Conservation (phyloP, 2,329 filamentous ascomycete genomes). For the Xylaria multiplex region DNA sequence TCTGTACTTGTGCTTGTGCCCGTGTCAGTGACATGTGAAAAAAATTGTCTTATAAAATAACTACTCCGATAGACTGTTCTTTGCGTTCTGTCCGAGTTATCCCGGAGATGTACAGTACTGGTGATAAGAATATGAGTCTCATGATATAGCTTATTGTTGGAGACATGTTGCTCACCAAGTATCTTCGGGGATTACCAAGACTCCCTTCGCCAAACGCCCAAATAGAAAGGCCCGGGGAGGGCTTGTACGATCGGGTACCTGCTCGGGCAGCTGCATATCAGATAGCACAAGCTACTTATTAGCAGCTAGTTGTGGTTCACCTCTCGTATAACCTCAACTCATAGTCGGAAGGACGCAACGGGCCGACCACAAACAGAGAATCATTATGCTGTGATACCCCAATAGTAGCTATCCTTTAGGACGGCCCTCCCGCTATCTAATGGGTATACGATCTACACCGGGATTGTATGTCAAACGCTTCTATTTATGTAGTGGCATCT, state of each 20-base stretch:
- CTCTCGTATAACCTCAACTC: conserved; percentile 18
- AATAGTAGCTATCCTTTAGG: not conserved
- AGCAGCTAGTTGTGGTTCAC: conserved; percentile 15
- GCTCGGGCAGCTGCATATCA: conserved; percentile 23
- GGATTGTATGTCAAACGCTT: not conserved
- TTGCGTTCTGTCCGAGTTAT: not conserved
- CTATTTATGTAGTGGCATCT: not conserved
- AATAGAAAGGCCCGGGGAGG: conserved; percentile 17
- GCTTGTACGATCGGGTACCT: conserved; percentile 17
- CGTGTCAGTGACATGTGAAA: not conserved
- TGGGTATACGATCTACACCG: not conserved
- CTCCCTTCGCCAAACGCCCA: conserved; percentile 23
- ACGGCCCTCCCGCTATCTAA: not conserved
- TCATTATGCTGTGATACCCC: conserved; percentile 6
- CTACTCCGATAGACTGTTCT: not conserved
- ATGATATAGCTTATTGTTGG: conserved; percentile 7
- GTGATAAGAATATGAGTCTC: conserved; percentile 1
- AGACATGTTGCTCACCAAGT: not conserved
- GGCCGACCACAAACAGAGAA: conserved; percentile 13
- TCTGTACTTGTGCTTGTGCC: not conserved
- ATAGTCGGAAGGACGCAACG: conserved; percentile 10
- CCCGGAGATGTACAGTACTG: not conserved
- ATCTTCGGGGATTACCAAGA: conserved; percentile 31
- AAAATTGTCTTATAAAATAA: not conserved
- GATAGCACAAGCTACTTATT: conserved; percentile 19